Evolutionary conservation across 1,284 basidiomycete species (phyloP).

Genomic region (Rhodotorula glutinis): DNA sequence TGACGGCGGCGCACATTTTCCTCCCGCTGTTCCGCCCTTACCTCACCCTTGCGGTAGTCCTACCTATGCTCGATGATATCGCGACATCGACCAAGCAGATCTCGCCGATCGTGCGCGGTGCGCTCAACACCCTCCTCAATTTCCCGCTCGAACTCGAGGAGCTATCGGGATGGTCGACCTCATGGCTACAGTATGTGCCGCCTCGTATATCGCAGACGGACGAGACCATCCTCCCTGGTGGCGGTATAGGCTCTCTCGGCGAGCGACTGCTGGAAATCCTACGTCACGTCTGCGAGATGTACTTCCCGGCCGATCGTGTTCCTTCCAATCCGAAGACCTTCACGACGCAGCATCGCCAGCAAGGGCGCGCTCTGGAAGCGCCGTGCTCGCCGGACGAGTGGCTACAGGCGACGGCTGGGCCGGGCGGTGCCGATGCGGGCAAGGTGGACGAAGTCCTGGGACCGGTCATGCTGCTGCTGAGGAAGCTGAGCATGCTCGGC

Average conservation of each 20-base stretch:
- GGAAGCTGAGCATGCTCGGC: slow-evolving; percentile 64
- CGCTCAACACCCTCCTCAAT: slow-evolving; percentile 41
- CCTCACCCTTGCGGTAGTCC: slow-evolving; percentile 26
- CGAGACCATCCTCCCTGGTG: slow-evolving; percentile 16
- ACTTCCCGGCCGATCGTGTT: slow-evolving; percentile 32
- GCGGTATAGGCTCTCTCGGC: slow-evolving; percentile 30
- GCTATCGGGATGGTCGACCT: slow-evolving; percentile 31
- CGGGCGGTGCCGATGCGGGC: slow-evolving; percentile 45
- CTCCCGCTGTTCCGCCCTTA: slow-evolving; percentile 37
- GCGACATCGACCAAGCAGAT: slow-evolving; percentile 10
- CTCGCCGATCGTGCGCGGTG: slow-evolving; percentile 25
- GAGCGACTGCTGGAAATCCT: slow-evolving; percentile 38
- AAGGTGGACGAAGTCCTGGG: slow-evolving; percentile 68
- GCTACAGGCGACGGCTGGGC: not conserved
- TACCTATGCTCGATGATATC: not conserved
- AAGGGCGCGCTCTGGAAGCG: not conserved
- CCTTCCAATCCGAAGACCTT: slow-evolving; percentile 16
- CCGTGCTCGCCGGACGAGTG: slow-evolving; percentile 35
- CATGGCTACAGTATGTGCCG: slow-evolving; percentile 35
- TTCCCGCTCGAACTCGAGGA: slow-evolving; percentile 40
- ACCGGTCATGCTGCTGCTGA: slow-evolving; percentile 70
- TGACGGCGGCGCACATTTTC: slow-evolving; percentile 24
- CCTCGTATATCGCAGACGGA: slow-evolving; percentile 12
- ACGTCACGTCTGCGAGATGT: slow-evolving; percentile 20
- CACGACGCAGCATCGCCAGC: slow-evolving; percentile 6